These are phyloP conservation scores for Chlamydomonas incerta DNA, from an alignment of 139 green algal genomes.

Conservation along the genomic window DNA sequence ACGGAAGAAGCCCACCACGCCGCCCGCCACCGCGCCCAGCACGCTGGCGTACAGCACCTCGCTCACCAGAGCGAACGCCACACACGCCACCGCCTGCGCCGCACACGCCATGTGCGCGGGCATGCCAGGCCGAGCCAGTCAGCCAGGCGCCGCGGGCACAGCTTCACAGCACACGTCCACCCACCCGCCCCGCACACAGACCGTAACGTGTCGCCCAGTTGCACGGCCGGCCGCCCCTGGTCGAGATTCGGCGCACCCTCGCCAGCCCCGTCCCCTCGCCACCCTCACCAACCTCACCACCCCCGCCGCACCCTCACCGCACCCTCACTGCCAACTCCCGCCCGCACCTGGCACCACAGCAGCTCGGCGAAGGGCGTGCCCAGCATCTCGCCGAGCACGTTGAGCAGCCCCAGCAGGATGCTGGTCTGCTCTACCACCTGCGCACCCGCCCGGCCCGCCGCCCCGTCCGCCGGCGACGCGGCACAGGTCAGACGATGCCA, in stretches of 20 bases:
- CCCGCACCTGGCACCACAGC: slow-evolving; percentile 42
- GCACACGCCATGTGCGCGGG: no score
- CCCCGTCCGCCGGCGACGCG: no score
- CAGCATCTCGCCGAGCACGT: slow-evolving; percentile 27
- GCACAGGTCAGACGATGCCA: not conserved
- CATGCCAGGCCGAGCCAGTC: no score
- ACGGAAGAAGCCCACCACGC: slow-evolving; percentile 32
- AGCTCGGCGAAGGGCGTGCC: slow-evolving; percentile 47
- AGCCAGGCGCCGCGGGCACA: no score
- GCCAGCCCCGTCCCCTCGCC: not conserved
- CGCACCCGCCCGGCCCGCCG: no score
- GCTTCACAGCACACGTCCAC: no score
- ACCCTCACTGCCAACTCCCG: not conserved
- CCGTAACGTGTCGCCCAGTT: no score
- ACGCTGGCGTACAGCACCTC: slow-evolving; percentile 46
- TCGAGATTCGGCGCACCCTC: no score
- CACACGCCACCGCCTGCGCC: slow-evolving; percentile 44
- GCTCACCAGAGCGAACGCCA: slow-evolving; percentile 40
- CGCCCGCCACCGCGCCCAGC: slow-evolving; percentile 29
- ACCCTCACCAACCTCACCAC: no score
- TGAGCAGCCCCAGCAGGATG: slow-evolving; percentile 41
- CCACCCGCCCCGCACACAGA: no score
- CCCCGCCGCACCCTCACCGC: not conserved
- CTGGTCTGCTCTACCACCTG: slow-evolving; percentile 50
- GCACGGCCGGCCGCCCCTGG: no score